A percentile compares a stretch with the other conserved stretches of the same genome.
These are phyloP conservation scores for Lentinula lateritia DNA, from an alignment of 768 basidiomycete species.

Conservation along the genomic window DNA sequence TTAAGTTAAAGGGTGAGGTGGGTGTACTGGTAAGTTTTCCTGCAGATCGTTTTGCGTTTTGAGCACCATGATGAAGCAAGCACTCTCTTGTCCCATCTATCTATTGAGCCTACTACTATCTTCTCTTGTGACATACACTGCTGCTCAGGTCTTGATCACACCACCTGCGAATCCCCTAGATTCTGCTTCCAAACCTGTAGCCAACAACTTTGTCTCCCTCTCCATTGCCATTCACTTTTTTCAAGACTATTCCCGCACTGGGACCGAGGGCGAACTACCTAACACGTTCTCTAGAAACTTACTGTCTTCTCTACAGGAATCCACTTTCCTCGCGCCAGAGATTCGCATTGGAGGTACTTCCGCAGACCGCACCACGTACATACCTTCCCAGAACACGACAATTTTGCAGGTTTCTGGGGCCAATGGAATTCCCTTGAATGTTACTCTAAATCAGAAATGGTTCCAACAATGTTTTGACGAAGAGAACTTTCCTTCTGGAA, in stretches of 20 bases:
- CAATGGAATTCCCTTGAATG: slow-evolving; percentile 2
- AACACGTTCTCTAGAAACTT: slow-evolving; percentile 1
- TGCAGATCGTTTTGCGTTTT: background rate
- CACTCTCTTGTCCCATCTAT: too few relatives aligned
- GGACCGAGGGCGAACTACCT: background rate
- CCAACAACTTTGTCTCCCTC: slow-evolving; percentile 1
- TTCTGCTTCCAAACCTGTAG: background rate
- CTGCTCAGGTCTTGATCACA: background rate
- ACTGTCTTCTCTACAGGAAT: background rate
- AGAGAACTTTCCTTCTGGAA: background rate
- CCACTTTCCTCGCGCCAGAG: background rate
- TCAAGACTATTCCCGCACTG: background rate
- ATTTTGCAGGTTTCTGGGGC: background rate
- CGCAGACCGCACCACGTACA: slow-evolving; percentile 1
- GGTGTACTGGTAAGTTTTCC: too few relatives aligned
- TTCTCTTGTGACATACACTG: background rate
- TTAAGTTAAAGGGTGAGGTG: too few relatives aligned
- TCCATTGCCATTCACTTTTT: slow-evolving; percentile 4
- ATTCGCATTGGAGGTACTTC: slow-evolving; percentile 4
- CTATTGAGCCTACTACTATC: too few relatives aligned
- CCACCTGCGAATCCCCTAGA: background rate
- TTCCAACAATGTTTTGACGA: background rate
- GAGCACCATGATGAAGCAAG: background rate
- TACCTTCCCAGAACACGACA: background rate
- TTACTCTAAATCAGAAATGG: background rate